Conservation (phyloP, 129 eudicot species). For the Daucus carota region DNA sequence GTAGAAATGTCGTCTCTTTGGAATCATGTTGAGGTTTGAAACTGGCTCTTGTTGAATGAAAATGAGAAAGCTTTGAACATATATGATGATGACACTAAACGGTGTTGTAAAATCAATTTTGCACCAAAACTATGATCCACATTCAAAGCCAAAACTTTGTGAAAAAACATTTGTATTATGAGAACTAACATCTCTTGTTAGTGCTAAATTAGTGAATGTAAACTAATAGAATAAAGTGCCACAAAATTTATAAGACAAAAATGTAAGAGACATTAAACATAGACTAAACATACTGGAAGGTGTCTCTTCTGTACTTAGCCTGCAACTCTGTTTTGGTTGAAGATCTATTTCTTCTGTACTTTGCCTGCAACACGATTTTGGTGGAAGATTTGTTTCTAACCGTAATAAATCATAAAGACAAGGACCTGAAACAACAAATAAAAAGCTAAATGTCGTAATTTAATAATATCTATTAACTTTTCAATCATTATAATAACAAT, state of each 20-base stretch:
- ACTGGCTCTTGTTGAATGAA: neutral
- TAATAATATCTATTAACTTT: neutral
- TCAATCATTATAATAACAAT: too few species aligned
- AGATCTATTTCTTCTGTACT: constrained; percentile 15
- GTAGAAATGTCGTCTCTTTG: too few species aligned
- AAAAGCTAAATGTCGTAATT: neutral
- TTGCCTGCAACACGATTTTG: constrained; percentile 3
- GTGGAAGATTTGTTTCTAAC: constrained; percentile 12
- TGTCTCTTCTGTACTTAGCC: neutral
- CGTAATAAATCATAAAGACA: constrained; percentile 27
- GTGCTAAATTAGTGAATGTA: neutral
- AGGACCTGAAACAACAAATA: constrained; percentile 18
- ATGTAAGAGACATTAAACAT: neutral
- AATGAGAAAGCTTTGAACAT: neutral
- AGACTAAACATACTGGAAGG: constrained; percentile 20
- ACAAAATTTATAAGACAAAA: neutral
- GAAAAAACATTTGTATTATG: neutral
- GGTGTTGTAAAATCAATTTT: neutral
- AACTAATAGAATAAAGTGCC: neutral
- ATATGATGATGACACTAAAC: neutral
- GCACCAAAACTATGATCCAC: neutral
- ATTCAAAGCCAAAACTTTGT: neutral
- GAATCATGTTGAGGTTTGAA: too few species aligned
- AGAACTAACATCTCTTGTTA: neutral
- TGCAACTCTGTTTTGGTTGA: constrained; percentile 3